These are phyloP conservation scores for Stachybotrys chlorohalonatus DNA, from an alignment of 2,329 filamentous ascomycete genomes.

Conservation along the genomic window DNA sequence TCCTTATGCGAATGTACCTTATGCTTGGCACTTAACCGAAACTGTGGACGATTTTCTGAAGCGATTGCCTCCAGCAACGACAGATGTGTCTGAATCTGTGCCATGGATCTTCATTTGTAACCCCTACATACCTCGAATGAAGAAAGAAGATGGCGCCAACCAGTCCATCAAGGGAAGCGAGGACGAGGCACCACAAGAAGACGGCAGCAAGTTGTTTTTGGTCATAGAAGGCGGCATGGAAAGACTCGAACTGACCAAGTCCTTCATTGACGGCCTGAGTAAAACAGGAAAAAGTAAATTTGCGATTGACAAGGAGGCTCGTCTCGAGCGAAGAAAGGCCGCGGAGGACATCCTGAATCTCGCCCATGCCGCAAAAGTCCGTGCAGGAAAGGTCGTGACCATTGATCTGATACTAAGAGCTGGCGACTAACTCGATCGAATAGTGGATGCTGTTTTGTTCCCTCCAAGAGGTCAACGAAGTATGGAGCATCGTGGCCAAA, in stretches of 20 bases:
- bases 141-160: conserved; percentile 21
- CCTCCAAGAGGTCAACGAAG: conserved; percentile 42
- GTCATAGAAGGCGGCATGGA: conserved; percentile 46
- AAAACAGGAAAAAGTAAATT: conserved; percentile 21
- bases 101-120: conserved; percentile 71
- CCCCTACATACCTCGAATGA: conserved; percentile 38
- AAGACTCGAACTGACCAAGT: conserved; percentile 34
- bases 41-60: conserved; percentile 54
- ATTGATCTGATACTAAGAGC: too few species aligned
- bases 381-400: conserved; percentile 53
- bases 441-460: conserved; percentile 69
- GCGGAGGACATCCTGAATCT: conserved; percentile 48
- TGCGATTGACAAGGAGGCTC: conserved; percentile 35
- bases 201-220: conserved; percentile 32
- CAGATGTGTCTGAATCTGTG: conserved; percentile 30
- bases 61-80: conserved; percentile 60
- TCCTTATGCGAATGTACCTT: conserved; percentile 42
- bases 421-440: conserved; percentile 17
- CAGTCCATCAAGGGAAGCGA: conserved; percentile 34
- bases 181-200: conserved; percentile 38
- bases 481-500: conserved; percentile 58
- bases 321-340: conserved; percentile 38
- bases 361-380: conserved; percentile 49
- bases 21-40: conserved; percentile 57
- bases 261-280: conserved; percentile 40